Base-by-base conservation (phyloP, 2,329 filamentous ascomycete genomes). In the Uncinocarpus reesii region DNA sequence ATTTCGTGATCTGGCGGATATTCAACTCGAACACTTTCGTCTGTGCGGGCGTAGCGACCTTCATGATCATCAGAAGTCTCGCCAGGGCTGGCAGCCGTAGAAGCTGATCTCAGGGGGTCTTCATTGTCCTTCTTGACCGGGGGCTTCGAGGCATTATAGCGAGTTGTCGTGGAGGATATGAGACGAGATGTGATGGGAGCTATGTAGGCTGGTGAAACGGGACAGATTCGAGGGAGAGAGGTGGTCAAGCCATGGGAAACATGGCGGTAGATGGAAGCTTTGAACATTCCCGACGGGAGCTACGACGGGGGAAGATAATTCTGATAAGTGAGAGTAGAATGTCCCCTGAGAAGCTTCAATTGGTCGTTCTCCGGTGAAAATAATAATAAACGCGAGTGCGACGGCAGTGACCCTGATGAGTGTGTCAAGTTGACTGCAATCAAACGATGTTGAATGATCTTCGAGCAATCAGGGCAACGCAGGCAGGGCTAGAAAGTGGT, bases 21-120 rank as follows among this genome's bases (percentile, higher is more conserved):
- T 64, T 87, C 80, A 53, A 92, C 81, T 32, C 80, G 78, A 52
- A 94, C 83, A 48, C 74, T 79, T 42, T 87, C 77, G 60, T 93
- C 85, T 7, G 86, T 94, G 60, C 86, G 82, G 13, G 87, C 85
- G 63, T 83, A 85, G 52, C 79, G 73, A 47, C 86, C 85, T 61
- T 80, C 77, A 50, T 78, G 72, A 4, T 63, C 59, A 4, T 60
- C 60, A 21, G 46, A 37, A 8, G 29, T 38, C 13, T 43, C 46
- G 21, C 31, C 31, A 11, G 38, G 29, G 5, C 11, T 16, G 29
- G 46, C 46, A 15, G 46, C 32, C 10, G 46, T 43, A 16, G 26
- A 32, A 21, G 37, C 29, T 29, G 46, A 43, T 13, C 43, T 43
- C 23, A 43, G 13, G 15, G 46, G 38, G 13, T 48, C 29, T 16